Conservation (phyloP, 371 early-diverging fungal species). For the Actinomortierella ambigua region DNA sequence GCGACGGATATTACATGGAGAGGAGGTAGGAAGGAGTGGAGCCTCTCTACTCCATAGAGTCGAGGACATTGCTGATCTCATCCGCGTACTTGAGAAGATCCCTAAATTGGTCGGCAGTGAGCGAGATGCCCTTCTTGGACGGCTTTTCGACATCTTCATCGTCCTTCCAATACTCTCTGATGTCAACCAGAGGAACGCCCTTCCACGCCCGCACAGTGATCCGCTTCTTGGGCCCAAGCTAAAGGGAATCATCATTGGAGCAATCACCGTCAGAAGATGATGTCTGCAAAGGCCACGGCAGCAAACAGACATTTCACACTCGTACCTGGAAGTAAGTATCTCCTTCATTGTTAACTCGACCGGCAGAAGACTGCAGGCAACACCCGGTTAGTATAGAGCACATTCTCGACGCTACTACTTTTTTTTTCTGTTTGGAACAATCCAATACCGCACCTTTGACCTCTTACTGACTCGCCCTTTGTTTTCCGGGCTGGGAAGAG, state of each 20-base stretch:
- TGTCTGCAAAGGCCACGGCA: too few species aligned
- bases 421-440: neutral
- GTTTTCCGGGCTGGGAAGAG: neutral
- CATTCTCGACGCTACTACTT: neutral
- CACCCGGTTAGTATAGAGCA: neutral
- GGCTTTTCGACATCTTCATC: conserved; percentile 11
- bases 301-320: too few species aligned
- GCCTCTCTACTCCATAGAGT: neutral
- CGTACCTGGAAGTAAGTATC: conserved; percentile 14
- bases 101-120: conserved; percentile 18
- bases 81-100: conserved; percentile 9
- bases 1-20: neutral
- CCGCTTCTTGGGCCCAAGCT: conserved; percentile 25
- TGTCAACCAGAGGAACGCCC: conserved; percentile 9
- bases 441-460: neutral
- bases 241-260: neutral
- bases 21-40: neutral
- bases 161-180: conserved; percentile 24
- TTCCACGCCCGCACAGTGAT: conserved; percentile 19
- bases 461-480: neutral
- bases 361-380: neutral
- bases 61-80: conserved; percentile 18
- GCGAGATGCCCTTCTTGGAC: conserved; percentile 25
- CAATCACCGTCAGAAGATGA: neutral
- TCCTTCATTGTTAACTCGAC: conserved; percentile 3